Base-by-base conservation (phyloP, 2,329 filamentous ascomycete genomes). In the Beauveria bassiana region DNA sequence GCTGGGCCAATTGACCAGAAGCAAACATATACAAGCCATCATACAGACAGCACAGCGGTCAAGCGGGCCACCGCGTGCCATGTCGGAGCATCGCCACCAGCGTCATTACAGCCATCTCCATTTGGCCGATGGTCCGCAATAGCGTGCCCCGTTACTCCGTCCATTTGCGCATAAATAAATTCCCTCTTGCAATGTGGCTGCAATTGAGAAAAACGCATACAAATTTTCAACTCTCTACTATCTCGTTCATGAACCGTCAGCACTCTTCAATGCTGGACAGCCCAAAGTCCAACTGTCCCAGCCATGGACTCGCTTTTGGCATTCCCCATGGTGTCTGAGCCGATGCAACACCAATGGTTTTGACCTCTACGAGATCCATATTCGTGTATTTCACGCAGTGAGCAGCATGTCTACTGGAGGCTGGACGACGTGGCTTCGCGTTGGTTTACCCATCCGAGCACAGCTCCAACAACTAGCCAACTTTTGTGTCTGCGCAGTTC, bases 121-220 rank as follows among this genome's bases (percentile, higher is more conserved):
- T 58, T 26, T n/a, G n/a, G 55, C 55, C 55, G 55, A 58, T 42
- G 55, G 55, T 22, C 55, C 55, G 55, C n/a, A 22, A 50, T 58
- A 20, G 55, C 55, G 55, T 58, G 55, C 43, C 31, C 49, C 45
- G 22, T 58, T 50, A 40, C 55, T 10, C 34, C 5, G 34, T 38
- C 34, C 34, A 16, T 50, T 50, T 50, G 28, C 45, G 45, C 20
- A 42, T 58, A n/a, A 42, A 58, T 38, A 42, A 40, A 43, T 54
- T 31, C 16, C 7, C 34, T 34, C 28, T 46, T 10, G 14, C 12
- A 22, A 22, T 26, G 45, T 58, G 45, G 31, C 45, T 58, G 10
- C 47, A 20, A 18, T 22, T 16, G 24, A 55, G 18, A 34, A 46
- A 4, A 9, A 49, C 8, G 3, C 14, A 47, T 14, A 2, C 18